A percentile compares a stretch with the other conserved stretches of the same genome.
These are phyloP conservation scores for Suillus plorans DNA, from an alignment of 768 basidiomycete genomes.

Conservation along the genomic window DNA sequence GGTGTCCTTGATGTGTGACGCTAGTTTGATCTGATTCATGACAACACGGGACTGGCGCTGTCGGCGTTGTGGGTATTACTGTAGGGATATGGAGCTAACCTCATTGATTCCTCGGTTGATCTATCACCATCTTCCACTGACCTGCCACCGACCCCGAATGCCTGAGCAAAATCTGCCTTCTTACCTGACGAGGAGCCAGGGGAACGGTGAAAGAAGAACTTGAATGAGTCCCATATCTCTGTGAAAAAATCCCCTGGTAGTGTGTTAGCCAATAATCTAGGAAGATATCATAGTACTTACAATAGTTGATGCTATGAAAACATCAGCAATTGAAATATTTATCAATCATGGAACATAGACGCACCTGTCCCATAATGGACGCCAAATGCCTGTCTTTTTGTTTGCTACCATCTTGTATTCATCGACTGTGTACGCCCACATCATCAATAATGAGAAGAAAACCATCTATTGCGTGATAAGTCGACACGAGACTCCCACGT, in stretches of 20 bases:
- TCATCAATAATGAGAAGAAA: slow-evolving; percentile 73
- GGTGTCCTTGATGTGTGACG: neutral
- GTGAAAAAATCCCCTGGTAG: slow-evolving; percentile 57
- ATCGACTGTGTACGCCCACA: slow-evolving; percentile 75
- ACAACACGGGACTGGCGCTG: slow-evolving; percentile 9
- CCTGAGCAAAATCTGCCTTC: slow-evolving; percentile 37
- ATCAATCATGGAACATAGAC: slow-evolving; percentile 10
- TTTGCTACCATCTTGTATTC: slow-evolving; percentile 60
- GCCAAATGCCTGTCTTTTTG: slow-evolving; percentile 57
- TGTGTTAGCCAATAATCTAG: slow-evolving; percentile 8
- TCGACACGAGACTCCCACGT: slow-evolving; percentile 7
- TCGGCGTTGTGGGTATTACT: slow-evolving; percentile 8
- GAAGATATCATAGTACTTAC: slow-evolving; percentile 30
- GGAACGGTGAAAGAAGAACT: slow-evolving; percentile 52
- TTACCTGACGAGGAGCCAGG: slow-evolving; percentile 33
- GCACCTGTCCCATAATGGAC: slow-evolving; percentile 67
- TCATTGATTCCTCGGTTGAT: slow-evolving; percentile 37
- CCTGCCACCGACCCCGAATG: slow-evolving; percentile 35
- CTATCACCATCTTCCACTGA: slow-evolving; percentile 14
- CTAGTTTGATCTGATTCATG: slow-evolving; percentile 5
- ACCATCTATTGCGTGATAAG: slow-evolving; percentile 60
- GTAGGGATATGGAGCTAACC: slow-evolving; percentile 38
- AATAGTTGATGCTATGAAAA: slow-evolving; percentile 41
- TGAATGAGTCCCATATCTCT: slow-evolving; percentile 65
- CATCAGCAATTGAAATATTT: slow-evolving; percentile 5